These are phyloP conservation scores for Cladosporium cucumerinum DNA, from an alignment of 2,329 filamentous ascomycete species.

Conservation along the genomic window DNA sequence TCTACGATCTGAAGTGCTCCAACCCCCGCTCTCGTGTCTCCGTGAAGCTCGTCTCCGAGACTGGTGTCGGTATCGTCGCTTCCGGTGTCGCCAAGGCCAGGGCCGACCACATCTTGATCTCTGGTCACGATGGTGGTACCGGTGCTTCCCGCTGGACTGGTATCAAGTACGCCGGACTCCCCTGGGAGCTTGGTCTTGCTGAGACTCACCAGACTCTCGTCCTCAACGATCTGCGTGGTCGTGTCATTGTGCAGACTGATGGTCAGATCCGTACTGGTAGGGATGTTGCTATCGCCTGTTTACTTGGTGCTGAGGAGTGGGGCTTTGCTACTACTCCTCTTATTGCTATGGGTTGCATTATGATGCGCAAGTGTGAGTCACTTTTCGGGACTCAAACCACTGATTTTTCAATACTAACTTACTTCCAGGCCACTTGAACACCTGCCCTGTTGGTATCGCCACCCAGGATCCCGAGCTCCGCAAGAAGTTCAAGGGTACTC, in stretches of 20 bases:
- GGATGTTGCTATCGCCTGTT: slow-evolving; percentile 89
- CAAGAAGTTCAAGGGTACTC: slow-evolving; percentile 88
- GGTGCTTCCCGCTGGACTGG: slow-evolving; percentile 96
- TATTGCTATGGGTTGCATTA: slow-evolving; percentile 94
- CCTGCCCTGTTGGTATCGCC: slow-evolving; percentile 88
- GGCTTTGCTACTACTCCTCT: slow-evolving; percentile 92
- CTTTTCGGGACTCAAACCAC: neutral
- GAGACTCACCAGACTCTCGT: slow-evolving; percentile 97
- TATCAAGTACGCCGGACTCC: slow-evolving; percentile 96
- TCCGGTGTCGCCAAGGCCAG: slow-evolving; percentile 97
- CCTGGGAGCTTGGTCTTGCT: slow-evolving; percentile 93
- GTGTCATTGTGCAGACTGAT: slow-evolving; percentile 94
- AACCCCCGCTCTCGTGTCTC: slow-evolving; percentile 89
- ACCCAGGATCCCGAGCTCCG: slow-evolving; percentile 92
- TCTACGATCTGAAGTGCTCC: slow-evolving; percentile 95
- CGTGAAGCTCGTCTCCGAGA: slow-evolving; percentile 96
- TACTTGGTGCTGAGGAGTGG: slow-evolving; percentile 97
- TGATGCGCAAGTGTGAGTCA: slow-evolving; percentile 72
- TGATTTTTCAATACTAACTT: slow-evolving; percentile 20
- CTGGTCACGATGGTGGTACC: slow-evolving; percentile 93
- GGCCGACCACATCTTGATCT: slow-evolving; percentile 94
- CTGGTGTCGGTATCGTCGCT: slow-evolving; percentile 94
- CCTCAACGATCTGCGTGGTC: slow-evolving; percentile 89
- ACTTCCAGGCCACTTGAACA: slow-evolving; percentile 54
- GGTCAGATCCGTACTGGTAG: slow-evolving; percentile 89